Conservation (phyloP, 1,139 yeast genomes). For the Pichia sp. region DNA sequence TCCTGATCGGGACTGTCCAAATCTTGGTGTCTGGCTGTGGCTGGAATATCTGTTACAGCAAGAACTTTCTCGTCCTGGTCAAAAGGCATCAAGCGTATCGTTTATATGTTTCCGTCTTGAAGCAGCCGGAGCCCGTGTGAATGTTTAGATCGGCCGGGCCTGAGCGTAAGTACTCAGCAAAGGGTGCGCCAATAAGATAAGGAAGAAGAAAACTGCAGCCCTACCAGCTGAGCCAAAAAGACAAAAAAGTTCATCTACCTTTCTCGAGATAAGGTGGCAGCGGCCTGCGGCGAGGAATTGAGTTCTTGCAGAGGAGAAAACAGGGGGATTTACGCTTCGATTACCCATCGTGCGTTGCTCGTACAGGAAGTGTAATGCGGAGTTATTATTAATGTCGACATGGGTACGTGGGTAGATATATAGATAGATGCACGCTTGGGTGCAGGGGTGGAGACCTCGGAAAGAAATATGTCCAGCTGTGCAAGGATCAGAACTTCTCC, state of each 20-base stretch:
- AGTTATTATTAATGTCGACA: background rate
- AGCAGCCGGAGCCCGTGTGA: no score
- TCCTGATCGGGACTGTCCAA: background rate
- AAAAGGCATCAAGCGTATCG: background rate
- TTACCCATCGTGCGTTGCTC: no score
- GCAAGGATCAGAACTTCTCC: constrained; percentile 27
- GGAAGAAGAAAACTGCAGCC: background rate
- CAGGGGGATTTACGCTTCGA: no score
- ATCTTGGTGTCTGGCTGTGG: background rate
- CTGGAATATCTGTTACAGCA: background rate
- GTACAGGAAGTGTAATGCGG: no score
- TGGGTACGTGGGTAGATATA: background rate
- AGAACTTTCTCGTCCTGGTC: background rate
- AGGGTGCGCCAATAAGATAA: background rate
- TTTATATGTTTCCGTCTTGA: no score
- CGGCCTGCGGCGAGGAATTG: background rate
- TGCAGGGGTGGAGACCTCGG: background rate
- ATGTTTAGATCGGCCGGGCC: background rate
- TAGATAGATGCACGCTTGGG: background rate
- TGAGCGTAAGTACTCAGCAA: background rate
- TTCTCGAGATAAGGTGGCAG: background rate
- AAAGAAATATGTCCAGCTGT: no score
- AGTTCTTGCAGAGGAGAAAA: background rate
- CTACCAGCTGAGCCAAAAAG: background rate
- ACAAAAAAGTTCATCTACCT: background rate